Evolutionary conservation across 1,139 yeast species (phyloP), one percentile per base, ranked within the genome.

Genomic region (Lodderomyces oxycetoniae): DNA sequence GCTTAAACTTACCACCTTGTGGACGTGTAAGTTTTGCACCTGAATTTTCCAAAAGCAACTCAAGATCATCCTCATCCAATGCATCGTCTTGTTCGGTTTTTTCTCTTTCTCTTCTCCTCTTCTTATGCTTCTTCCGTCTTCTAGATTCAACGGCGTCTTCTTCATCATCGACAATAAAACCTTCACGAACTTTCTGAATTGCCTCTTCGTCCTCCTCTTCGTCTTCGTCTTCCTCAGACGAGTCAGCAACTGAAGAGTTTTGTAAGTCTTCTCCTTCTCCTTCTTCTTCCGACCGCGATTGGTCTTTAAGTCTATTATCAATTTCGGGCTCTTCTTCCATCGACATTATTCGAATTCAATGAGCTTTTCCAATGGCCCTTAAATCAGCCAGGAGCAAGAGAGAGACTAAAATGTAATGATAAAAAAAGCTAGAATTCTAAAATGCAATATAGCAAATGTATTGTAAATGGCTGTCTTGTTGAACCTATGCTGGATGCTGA

Each of bases 51-150:
- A 88, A 72, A 42, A 91, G 68, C 40, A 91, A 71, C 47, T 89
- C 97, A 50, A 93, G 72, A 59, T 91, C 99, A 57, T 91, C 99
- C 54, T 91, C 96, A 52, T 93, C 95, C 37, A 91, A 71, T 36
- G 80, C 85, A 41, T 83, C 91, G 41, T 71, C 81, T 15, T 57
- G 74, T 17, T 59, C 37, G 9, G 14, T 10, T 8, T 44, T 32
- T 40, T 47, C 58, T 56, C 61, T 65, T 63, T 63, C 70, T 61
- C 55, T 57, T 56, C 52, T 63, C 47, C 55, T 64, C 43, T 55
- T 57, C 42, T 53, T 67, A 49, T 46, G 62, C 17, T 31, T 29
- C 14, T 26, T 31, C 49, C 46, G 63, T 42, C 45, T 55, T 38
- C 62, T 72, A 4, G 64, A 67, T 24, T 55, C 67, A 11, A 61